Conservation (phyloP, 768 basidiomycete genomes). For the Pleurotus salmoneostramineus region DNA sequence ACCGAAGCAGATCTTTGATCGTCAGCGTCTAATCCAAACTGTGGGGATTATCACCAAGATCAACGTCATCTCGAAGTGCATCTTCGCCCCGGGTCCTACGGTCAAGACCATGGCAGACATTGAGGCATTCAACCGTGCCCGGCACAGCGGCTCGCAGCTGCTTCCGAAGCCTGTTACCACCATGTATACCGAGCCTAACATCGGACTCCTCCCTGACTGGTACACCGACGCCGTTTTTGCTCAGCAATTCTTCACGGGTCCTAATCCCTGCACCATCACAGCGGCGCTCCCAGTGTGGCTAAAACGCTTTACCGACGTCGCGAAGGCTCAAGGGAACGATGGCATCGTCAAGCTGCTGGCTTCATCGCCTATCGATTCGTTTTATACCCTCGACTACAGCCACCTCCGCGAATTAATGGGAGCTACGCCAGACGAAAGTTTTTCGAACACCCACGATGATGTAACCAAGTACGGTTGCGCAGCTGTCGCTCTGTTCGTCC, state of each 20-base stretch:
- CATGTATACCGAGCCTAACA: slow-evolving; percentile 19
- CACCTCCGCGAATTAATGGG: slow-evolving; percentile 18
- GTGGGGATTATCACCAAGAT: slow-evolving; percentile 5
- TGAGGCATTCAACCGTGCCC: slow-evolving; percentile 10
- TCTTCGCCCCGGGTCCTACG: slow-evolving; percentile 4
- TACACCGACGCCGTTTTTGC: slow-evolving; percentile 25
- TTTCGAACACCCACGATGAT: neutral
- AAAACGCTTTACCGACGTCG: slow-evolving; percentile 13
- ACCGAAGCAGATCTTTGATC: slow-evolving; percentile 14
- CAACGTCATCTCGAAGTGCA: neutral
- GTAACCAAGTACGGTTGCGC: slow-evolving; percentile 18
- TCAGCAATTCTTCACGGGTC: slow-evolving; percentile 24
- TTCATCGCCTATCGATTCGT: slow-evolving; percentile 4
- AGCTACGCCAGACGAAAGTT: slow-evolving; percentile 8
- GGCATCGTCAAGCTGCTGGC: slow-evolving; percentile 12
- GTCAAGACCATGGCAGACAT: slow-evolving; percentile 14
- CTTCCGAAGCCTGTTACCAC: neutral
- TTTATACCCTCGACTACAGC: slow-evolving; percentile 22
- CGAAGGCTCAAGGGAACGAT: slow-evolving; percentile 10
- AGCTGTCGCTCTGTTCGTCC: slow-evolving; percentile 22
- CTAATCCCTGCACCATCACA: slow-evolving; percentile 22
- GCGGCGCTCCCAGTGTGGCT: slow-evolving; percentile 16
- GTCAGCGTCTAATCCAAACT: slow-evolving; percentile 7
- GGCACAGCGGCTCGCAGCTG: neutral
- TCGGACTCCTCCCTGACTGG: slow-evolving; percentile 24